Conservation (phyloP, 345 rosid genomes). For the Reutealis trisperma region DNA sequence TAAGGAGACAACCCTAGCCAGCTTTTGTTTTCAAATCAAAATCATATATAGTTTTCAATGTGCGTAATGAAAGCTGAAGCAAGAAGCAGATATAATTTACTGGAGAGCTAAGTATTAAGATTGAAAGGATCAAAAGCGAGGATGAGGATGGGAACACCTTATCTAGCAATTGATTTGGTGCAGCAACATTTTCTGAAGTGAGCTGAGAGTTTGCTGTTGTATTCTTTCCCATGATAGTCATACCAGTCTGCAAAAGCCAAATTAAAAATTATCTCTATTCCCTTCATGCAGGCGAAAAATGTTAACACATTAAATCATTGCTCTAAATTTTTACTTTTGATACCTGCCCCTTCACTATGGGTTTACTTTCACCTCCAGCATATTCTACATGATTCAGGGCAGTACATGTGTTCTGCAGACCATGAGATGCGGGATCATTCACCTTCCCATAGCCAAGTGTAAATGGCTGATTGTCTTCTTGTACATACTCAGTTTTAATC, state of each 20-base stretch:
- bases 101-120: slow-evolving; percentile 1
- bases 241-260: slow-evolving; percentile 34
- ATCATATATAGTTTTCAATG: background rate
- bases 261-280: background rate
- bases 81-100: background rate
- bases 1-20: background rate
- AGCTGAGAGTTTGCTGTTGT: slow-evolving; percentile 25
- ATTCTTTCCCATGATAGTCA: slow-evolving; percentile 29
- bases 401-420: slow-evolving; percentile 33
- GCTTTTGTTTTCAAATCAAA: background rate
- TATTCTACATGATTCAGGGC: slow-evolving; percentile 33
- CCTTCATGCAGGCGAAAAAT: slow-evolving; percentile 14
- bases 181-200: slow-evolving; percentile 25
- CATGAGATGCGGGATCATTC: slow-evolving; percentile 46
- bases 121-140: background rate
- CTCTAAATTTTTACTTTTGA: slow-evolving; percentile 7
- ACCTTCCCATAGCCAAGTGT: slow-evolving; percentile 38
- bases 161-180: slow-evolving; percentile 27
- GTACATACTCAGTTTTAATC: slow-evolving; percentile 52
- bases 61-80: background rate
- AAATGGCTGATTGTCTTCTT: slow-evolving; percentile 25
- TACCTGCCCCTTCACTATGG: slow-evolving; percentile 57
- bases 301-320: background rate
- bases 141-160: slow-evolving; percentile 31
- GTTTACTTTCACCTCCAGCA: slow-evolving; percentile 37